A percentile compares a stretch with the other conserved stretches of the same genome.
These are phyloP conservation scores for Colletotrichum sp. DNA, from an alignment of 2,329 filamentous ascomycete genomes.

Conservation along the genomic window DNA sequence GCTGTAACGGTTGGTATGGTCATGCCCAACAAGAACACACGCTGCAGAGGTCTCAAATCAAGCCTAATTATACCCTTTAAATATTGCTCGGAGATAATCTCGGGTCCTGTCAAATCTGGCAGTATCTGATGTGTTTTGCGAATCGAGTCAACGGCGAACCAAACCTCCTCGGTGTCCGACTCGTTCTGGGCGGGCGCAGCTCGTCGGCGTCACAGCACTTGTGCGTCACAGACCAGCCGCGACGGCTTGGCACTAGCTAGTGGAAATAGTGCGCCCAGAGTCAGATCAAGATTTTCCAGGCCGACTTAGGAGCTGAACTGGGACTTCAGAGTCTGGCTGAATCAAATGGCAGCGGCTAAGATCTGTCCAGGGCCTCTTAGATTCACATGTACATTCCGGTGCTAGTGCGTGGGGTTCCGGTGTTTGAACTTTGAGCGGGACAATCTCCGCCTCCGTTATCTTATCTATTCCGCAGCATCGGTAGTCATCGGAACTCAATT, in stretches of 20 bases:
- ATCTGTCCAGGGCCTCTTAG: neutral
- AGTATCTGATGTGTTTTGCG: neutral
- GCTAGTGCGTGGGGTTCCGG: neutral
- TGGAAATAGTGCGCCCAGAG: neutral
- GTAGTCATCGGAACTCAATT: neutral
- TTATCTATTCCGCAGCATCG: neutral
- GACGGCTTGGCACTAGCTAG: neutral
- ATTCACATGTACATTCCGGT: neutral
- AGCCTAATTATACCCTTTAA: neutral
- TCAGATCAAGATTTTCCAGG: neutral
- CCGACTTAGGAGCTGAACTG: neutral
- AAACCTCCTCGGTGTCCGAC: neutral
- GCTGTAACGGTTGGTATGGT: neutral
- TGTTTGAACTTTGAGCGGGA: neutral
- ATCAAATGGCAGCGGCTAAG: neutral
- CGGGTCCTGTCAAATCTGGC: neutral
- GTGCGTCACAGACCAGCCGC: neutral
- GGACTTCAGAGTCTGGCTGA: neutral
- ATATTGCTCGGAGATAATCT: neutral
- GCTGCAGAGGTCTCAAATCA: neutral
- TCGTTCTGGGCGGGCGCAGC: neutral
- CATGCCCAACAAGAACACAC: neutral
- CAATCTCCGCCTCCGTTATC: neutral
- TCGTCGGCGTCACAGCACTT: neutral
- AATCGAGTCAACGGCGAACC: neutral